These are phyloP conservation scores for Gracilaria domingensis DNA, from an alignment of 23 red algal genomes.

Conservation along the genomic window DNA sequence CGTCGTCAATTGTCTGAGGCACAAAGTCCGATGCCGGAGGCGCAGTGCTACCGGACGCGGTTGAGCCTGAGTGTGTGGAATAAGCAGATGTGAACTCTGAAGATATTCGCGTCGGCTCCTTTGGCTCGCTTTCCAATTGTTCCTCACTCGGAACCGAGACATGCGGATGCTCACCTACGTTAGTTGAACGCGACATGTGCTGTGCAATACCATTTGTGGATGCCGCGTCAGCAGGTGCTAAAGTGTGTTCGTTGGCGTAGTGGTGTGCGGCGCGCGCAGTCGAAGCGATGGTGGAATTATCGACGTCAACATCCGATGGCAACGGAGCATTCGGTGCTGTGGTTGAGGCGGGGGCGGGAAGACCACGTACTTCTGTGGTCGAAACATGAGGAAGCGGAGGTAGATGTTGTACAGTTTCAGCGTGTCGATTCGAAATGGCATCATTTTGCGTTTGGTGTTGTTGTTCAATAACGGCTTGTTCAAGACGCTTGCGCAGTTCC, in stretches of 20 bases:
- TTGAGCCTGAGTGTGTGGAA: neutral
- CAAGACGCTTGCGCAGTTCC: constrained; percentile 44
- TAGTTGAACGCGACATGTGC: neutral
- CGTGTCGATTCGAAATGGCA: neutral
- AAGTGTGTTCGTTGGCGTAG: neutral
- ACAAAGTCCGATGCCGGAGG: neutral
- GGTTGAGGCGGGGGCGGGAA: neutral
- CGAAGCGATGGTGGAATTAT: no score
- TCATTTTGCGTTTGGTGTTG: neutral
- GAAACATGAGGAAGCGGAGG: neutral
- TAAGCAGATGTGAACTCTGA: neutral
- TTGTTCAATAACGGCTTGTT: constrained; percentile 39
- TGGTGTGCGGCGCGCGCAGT: no score
- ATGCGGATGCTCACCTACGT: neutral
- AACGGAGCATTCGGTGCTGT: no score
- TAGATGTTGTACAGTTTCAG: neutral
- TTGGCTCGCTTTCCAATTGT: neutral
- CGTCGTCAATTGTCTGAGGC: constrained; percentile 14
- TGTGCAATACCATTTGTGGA: neutral
- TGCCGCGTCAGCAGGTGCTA: neutral
- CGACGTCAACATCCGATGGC: no score
- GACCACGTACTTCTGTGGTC: neutral
- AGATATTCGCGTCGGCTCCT: neutral
- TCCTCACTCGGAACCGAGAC: neutral
- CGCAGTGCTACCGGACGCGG: neutral